Evolutionary conservation across 2,329 filamentous ascomycete species (phyloP).

Genomic region (Talaromyces sp.): DNA sequence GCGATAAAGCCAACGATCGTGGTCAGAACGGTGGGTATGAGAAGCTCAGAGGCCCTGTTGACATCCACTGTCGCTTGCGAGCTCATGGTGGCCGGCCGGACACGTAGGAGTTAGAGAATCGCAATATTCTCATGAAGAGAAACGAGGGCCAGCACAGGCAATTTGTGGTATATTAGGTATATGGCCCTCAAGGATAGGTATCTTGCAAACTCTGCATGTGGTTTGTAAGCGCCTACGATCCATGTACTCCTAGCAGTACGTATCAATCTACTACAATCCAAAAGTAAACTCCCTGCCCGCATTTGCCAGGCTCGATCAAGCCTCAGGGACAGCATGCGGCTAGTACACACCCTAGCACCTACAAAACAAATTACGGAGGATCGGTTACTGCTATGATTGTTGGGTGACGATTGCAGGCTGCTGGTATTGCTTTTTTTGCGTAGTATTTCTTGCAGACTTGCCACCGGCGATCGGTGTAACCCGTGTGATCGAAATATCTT

Average conservation of each 20-base stretch:
- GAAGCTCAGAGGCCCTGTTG: constrained; percentile 9
- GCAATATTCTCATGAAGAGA: background rate
- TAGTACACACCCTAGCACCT: background rate
- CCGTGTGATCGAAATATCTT: background rate
- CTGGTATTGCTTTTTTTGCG: background rate
- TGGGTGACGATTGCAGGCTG: background rate
- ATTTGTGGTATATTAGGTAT: background rate
- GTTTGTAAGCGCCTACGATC: background rate
- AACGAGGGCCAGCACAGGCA: background rate
- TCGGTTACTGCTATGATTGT: background rate
- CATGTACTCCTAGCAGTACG: no score
- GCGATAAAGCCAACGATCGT: constrained; percentile 19
- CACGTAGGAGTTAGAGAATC: background rate
- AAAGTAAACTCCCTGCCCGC: background rate
- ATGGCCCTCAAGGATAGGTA: background rate
- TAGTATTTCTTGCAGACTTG: background rate
- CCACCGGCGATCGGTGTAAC: background rate
- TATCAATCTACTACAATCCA: background rate
- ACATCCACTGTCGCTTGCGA: background rate
- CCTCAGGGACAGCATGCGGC: background rate
- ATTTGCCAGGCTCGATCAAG: background rate
- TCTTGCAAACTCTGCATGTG: background rate
- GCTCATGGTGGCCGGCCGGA: background rate
- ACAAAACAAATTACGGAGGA: background rate
- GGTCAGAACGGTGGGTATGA: constrained; percentile 20